Evolutionary conservation across 2,329 filamentous ascomycete species (phyloP), one percentile per base, ranked within the genome.

Genomic region (Cladosporium cucumerinum): DNA sequence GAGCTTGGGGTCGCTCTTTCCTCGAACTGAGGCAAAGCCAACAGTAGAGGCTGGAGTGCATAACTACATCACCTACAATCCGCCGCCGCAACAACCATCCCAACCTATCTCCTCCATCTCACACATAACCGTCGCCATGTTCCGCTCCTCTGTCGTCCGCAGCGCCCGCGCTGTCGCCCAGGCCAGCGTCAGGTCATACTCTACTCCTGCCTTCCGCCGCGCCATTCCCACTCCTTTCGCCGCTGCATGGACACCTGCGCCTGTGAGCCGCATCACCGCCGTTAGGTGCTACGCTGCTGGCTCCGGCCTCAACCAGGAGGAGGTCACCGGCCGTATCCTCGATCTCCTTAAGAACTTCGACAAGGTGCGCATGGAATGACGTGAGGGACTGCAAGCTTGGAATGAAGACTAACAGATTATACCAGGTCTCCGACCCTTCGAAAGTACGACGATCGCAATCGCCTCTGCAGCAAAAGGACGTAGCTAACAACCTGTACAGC

Each of bases 291-390:
- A 99, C 84, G 92, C 93, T 72, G 91, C 94, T 62, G 88, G 86
- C 66, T 87, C 89, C 69, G 88, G 89, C 71, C 86, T 98, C 70
- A 85, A 87, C 74, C 89, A 93, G 84, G 84, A 88, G 65, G 92
- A 97, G 83, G 91, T 97, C 65, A 89, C 96, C 83, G 92, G 91
- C 67, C 88, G 94, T 78, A 97, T 98, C 85, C 86, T 96, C 79
- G 91, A 92, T 80, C 84, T 99, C 75, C 81, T 99, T 80, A 90
- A 93, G 83, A 94, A 93, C 79, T 99, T 98, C 79, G 95, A 99
- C 84, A 99, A 99, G 90, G 91, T 93, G 79, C 72, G 83, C 79
- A 43, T 34, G 23, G 6, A 32, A 54, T 54, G 51, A 51, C 39
- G 32, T 57, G 54, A 36, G 30, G 18, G 46, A 26, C 69, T 67